Evolutionary conservation across 176 grass and related monocot genomes (phyloP).

Genomic region (Carex littledalei): DNA sequence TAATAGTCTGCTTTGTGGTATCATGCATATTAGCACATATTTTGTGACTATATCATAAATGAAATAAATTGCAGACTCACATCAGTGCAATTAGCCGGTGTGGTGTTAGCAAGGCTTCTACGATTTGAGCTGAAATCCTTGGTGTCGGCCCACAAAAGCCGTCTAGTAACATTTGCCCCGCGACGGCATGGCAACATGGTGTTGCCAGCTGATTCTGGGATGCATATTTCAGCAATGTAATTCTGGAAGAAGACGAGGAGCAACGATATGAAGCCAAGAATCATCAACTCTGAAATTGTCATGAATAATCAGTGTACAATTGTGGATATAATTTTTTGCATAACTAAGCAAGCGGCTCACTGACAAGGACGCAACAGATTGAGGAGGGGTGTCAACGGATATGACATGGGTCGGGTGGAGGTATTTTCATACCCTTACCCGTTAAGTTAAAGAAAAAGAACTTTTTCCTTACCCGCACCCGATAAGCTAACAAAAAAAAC

Average conservation of each 20-base stretch:
- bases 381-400: no score
- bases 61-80: constrained; percentile 11
- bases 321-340: background rate
- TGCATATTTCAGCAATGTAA: constrained; percentile 60
- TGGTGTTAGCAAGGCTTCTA: constrained; percentile 29
- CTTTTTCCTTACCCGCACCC: no score
- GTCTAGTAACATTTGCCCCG: background rate
- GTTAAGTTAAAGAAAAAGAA: no score
- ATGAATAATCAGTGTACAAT: background rate
- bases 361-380: background rate
- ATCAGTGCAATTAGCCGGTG: background rate
- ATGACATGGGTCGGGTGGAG: no score
- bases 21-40: background rate
- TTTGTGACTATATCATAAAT: background rate
- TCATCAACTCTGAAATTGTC: constrained; percentile 64
- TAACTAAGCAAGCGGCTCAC: background rate
- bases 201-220: constrained; percentile 28
- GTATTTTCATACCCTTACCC: no score
- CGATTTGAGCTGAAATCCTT: constrained; percentile 13
- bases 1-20: background rate
- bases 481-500: no score
- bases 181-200: constrained; percentile 67
- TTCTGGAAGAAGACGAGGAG: constrained; percentile 55
- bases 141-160: constrained; percentile 26
- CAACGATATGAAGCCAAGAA: constrained; percentile 78